Conservation (phyloP, 805 yeast species). For the Hemisphaericaspora nanyangensis region DNA sequence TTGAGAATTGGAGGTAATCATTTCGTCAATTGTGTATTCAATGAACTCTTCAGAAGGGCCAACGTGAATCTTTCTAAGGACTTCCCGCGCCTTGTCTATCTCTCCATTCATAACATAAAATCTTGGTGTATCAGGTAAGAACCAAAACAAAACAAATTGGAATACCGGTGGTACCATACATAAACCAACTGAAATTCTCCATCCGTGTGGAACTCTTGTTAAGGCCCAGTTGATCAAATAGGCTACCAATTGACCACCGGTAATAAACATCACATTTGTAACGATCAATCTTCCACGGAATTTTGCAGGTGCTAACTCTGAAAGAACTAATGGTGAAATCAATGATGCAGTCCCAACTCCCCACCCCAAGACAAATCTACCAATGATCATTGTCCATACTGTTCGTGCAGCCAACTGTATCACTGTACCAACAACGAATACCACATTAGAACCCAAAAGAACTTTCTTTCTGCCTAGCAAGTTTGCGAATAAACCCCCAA, state of each 20-base stretch:
- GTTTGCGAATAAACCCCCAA: conserved; percentile 84
- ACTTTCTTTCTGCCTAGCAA: conserved; percentile 80
- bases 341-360: conserved; percentile 96
- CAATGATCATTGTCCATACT: conserved; percentile 89
- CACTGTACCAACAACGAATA: conserved; percentile 81
- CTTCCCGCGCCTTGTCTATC: conserved; percentile 60
- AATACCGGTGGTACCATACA: conserved; percentile 82
- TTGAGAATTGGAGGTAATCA: conserved; percentile 43
- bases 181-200: conserved; percentile 90
- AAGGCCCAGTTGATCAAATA: conserved; percentile 92
- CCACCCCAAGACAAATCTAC: conserved; percentile 90
- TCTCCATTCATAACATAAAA: conserved; percentile 72
- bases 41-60: conserved; percentile 63
- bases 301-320: conserved; percentile 88
- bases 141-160: conserved; percentile 73
- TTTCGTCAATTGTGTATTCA: conserved; percentile 63
- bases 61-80: conserved; percentile 58
- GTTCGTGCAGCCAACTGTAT: conserved; percentile 78
- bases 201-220: conserved; percentile 69
- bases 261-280: conserved; percentile 81
- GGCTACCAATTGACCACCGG: conserved; percentile 94
- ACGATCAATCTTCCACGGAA: conserved; percentile 91
- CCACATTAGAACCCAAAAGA: conserved; percentile 73
- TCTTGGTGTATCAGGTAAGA: conserved; percentile 95
- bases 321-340: conserved; percentile 88